Percentiles rank a stretch among this genome's conserved stretches.
Conservation (phyloP, 2,329 filamentous ascomycete species). For the Fusarium tuaranense region DNA sequence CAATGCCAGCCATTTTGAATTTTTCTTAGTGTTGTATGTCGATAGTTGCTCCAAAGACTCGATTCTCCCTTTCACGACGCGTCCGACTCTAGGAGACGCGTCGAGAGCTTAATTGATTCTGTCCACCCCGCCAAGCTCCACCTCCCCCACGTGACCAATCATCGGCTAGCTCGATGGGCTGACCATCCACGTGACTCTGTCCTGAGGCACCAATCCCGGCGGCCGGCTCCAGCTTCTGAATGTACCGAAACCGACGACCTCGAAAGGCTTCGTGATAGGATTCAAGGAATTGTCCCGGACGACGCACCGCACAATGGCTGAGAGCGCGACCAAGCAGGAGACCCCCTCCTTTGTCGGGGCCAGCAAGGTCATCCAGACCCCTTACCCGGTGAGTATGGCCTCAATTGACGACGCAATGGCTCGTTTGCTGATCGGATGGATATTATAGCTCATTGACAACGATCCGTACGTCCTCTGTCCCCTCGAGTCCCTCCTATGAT, state of each 20-base stretch:
- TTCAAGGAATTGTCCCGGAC: conserved; percentile 46
- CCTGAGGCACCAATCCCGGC: conserved; percentile 46
- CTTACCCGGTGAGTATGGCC: conserved; percentile 81
- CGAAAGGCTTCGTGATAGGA: conserved; percentile 41
- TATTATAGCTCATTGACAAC: conserved; percentile 92
- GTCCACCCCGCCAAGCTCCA: background rate
- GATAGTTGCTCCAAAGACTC: background rate
- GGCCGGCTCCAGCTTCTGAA: conserved; percentile 39
- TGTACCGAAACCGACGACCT: conserved; percentile 40
- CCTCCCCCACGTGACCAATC: conserved; percentile 33
- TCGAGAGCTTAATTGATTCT: conserved; percentile 41
- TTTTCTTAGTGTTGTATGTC: background rate
- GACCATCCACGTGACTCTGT: conserved; percentile 46
- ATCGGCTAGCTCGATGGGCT: conserved; percentile 21
- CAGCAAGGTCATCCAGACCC: conserved; percentile 82
- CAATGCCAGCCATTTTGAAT: conserved; percentile 34
- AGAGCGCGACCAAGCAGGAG: conserved; percentile 53
- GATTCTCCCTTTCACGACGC: conserved; percentile 19
- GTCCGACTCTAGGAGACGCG: conserved; percentile 37
- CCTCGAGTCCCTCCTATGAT: conserved; percentile 5
- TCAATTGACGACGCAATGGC: conserved; percentile 38
- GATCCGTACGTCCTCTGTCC: conserved; percentile 78
- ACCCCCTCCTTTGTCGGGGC: conserved; percentile 51
- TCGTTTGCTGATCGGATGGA: conserved; percentile 39
- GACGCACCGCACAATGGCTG: conserved; percentile 52